Evolutionary conservation across 768 basidiomycete genomes (phyloP).

Genomic region (Leccinum boreale): DNA sequence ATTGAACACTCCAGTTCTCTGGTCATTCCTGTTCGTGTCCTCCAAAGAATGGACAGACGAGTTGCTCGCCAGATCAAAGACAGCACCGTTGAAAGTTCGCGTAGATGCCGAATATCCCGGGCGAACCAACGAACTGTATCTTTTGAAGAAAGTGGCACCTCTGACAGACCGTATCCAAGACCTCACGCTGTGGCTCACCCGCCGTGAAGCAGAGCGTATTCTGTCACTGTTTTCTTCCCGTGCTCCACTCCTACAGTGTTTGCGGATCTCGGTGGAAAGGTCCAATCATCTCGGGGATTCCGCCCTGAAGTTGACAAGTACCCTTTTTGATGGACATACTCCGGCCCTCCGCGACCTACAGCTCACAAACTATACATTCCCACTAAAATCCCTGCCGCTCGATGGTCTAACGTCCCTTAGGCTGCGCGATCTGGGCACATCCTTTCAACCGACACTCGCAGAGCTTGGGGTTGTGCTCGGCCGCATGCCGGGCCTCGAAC

Average conservation of each 20-base stretch:
- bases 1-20: constrained; percentile 38
- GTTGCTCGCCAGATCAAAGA: constrained; percentile 45
- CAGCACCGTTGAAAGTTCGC: constrained; percentile 27
- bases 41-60: constrained; percentile 38
- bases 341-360: constrained; percentile 36
- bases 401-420: constrained; percentile 36
- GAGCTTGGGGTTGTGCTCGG: constrained; percentile 34
- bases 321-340: constrained; percentile 31
- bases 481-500: constrained; percentile 32
- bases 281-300: constrained; percentile 15
- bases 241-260: constrained; percentile 34
- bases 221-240: constrained; percentile 20
- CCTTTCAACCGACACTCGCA: constrained; percentile 28
- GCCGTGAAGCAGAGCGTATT: constrained; percentile 23
- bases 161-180: constrained; percentile 35
- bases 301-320: constrained; percentile 22
- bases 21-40: constrained; percentile 35
- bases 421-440: constrained; percentile 27
- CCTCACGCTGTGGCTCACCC: constrained; percentile 25
- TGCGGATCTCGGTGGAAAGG: constrained; percentile 23
- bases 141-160: constrained; percentile 31
- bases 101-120: constrained; percentile 28
- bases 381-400: constrained; percentile 37
- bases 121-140: constrained; percentile 22
- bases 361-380: constrained; percentile 33